Percentiles rank a stretch among this genome's conserved stretches.
Conservation (phyloP, 805 yeast genomes). For the Teunomyces lycoperdinae region DNA sequence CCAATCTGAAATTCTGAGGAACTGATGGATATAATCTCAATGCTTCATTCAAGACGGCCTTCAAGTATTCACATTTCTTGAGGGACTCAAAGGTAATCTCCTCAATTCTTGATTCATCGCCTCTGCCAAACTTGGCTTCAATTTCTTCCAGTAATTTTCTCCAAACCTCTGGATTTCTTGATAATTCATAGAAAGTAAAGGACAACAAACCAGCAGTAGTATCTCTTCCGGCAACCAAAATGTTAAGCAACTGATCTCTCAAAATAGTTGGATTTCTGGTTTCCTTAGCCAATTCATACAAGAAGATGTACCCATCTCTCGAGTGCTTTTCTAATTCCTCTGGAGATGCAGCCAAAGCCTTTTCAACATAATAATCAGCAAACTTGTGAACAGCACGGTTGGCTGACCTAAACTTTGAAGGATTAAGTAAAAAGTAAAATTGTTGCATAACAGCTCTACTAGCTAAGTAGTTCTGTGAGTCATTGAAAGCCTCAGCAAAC, state of each 20-base stretch:
- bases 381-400: slow-evolving; percentile 25
- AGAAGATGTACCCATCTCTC: slow-evolving; percentile 42
- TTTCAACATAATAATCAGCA: slow-evolving; percentile 39
- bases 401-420: slow-evolving; percentile 14
- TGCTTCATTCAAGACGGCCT: slow-evolving; percentile 46
- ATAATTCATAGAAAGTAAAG: slow-evolving; percentile 44
- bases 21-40: slow-evolving; percentile 53
- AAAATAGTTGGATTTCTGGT: slow-evolving; percentile 46
- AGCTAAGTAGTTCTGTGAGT: slow-evolving; percentile 29
- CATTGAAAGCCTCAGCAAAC: slow-evolving; percentile 35
- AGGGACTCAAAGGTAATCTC: slow-evolving; percentile 47
- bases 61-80: slow-evolving; percentile 47
- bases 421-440: slow-evolving; percentile 15
- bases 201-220: slow-evolving; percentile 52
- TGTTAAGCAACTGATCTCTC: slow-evolving; percentile 50
- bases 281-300: slow-evolving; percentile 47
- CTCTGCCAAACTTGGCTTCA: slow-evolving; percentile 28
- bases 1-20: slow-evolving; percentile 46
- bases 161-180: slow-evolving; percentile 40
- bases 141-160: slow-evolving; percentile 37
- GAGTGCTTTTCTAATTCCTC: slow-evolving; percentile 30
- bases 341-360: slow-evolving; percentile 31
- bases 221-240: slow-evolving; percentile 54
- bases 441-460: slow-evolving; percentile 18
- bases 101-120: slow-evolving; percentile 30